Percentiles rank a stretch among this genome's conserved stretches.
phyloP scores from a whole-genome alignment of 1,139 yeast genomes.

The Protomyces inouyei region DNA sequence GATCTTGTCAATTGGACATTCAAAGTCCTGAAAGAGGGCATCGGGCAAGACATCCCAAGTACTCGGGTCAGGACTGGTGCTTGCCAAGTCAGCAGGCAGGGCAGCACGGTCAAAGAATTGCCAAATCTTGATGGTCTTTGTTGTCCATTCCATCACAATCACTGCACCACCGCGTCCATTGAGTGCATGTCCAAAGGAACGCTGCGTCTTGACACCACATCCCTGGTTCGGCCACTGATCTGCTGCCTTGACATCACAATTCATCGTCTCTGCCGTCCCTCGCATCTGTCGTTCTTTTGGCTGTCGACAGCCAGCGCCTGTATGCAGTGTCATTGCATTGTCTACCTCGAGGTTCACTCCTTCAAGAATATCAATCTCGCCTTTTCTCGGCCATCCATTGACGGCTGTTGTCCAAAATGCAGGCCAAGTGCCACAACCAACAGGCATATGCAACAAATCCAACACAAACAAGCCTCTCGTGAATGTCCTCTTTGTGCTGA shows the following conservation, averaged over 20 bases:
- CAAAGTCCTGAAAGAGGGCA: slow-evolving; percentile 22
- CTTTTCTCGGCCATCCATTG: slow-evolving; percentile 24
- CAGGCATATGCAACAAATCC: slow-evolving; percentile 27
- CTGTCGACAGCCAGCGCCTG: slow-evolving; percentile 23
- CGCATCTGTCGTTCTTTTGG: slow-evolving; percentile 8
- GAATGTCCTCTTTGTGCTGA: slow-evolving; percentile 12
- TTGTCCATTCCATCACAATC: slow-evolving; percentile 27
- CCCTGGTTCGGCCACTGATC: slow-evolving; percentile 27
- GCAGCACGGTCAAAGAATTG: slow-evolving; percentile 10
- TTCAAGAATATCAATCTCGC: slow-evolving; percentile 29
- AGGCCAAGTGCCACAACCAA: slow-evolving; percentile 30
- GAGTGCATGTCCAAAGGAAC: slow-evolving; percentile 20
- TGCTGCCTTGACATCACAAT: slow-evolving; percentile 25
- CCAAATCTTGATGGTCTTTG: slow-evolving; percentile 23
- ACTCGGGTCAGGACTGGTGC: neutral
- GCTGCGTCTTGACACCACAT: slow-evolving; percentile 22
- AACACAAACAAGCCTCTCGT: slow-evolving; percentile 21
- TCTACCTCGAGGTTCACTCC: slow-evolving; percentile 22
- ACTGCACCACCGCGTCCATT: slow-evolving; percentile 12
- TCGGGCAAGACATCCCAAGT: slow-evolving; percentile 17
- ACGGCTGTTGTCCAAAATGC: slow-evolving; percentile 29
- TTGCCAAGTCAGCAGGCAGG: slow-evolving; percentile 14
- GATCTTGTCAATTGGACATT: slow-evolving; percentile 19
- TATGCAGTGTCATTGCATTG: slow-evolving; percentile 27
- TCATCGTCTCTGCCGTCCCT: slow-evolving; percentile 13